Conservation (phyloP, 164 flowering plant genomes). For the Amborella trichopoda region DNA sequence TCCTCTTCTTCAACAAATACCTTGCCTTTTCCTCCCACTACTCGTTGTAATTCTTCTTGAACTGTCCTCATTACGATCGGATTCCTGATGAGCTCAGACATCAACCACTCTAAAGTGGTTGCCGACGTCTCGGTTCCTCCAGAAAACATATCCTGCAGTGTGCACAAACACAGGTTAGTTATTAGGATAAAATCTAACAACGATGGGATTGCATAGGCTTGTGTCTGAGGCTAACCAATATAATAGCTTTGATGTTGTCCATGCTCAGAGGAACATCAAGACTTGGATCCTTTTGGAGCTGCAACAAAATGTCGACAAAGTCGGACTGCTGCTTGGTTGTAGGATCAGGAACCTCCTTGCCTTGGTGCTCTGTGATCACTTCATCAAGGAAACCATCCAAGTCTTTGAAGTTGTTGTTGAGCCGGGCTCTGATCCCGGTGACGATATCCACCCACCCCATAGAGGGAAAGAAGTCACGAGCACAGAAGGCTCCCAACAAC, state of each 20-base stretch:
- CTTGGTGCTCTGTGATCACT: conserved; percentile 4
- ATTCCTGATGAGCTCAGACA: conserved; percentile 17
- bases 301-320: conserved; percentile 4
- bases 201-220: not conserved
- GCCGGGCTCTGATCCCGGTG: conserved; percentile 1
- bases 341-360: too few species aligned
- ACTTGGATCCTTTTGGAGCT: conserved; percentile 1
- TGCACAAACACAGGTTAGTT: too few species aligned
- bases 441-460: not conserved
- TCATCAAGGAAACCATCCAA: conserved; percentile 1
- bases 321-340: too few species aligned
- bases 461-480: conserved; percentile 4
- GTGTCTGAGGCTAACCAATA: not conserved
- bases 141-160: conserved; percentile 18
- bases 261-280: not conserved
- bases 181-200: not conserved
- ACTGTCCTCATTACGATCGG: conserved; percentile 15
- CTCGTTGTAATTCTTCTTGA: conserved; percentile 17
- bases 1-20: conserved; percentile 9
- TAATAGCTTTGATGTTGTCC: not conserved
- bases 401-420: not conserved
- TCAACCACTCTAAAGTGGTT: conserved; percentile 13
- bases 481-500: conserved; percentile 1
- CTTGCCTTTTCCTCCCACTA: conserved; percentile 14
- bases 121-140: conserved; percentile 24